These are phyloP conservation scores for Russula sp. DNA, from an alignment of 768 basidiomycete genomes.

Conservation along the genomic window DNA sequence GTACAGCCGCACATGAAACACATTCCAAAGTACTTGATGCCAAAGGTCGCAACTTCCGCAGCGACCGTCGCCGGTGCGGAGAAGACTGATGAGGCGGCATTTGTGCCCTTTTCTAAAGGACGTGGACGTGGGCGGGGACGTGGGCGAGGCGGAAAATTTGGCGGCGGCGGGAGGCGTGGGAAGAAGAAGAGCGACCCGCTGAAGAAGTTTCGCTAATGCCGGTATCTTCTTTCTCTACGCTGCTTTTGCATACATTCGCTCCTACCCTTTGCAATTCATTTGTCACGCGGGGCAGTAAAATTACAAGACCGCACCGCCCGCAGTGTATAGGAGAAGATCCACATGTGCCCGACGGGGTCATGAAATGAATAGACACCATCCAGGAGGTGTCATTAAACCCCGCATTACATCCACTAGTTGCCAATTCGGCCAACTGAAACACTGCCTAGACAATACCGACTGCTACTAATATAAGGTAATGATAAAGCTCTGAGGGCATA, in stretches of 20 bases:
- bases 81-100: constrained; percentile 36
- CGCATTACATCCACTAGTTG: not conserved
- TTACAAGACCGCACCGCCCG: not conserved
- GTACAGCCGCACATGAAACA: constrained; percentile 95
- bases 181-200: constrained; percentile 76
- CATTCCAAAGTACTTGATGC: constrained; percentile 88
- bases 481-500: too few relatives aligned
- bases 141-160: constrained; percentile 40
- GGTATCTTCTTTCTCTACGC: not conserved
- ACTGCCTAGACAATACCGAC: too few relatives aligned
- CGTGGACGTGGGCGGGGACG: constrained; percentile 51
- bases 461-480: too few relatives aligned
- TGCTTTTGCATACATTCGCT: not conserved
- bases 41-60: constrained; percentile 64
- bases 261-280: not conserved
- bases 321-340: not conserved
- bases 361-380: not conserved
- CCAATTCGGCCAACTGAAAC: not conserved
- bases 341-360: not conserved
- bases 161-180: constrained; percentile 39
- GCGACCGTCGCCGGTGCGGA: constrained; percentile 26
- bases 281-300: not conserved
- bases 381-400: not conserved
- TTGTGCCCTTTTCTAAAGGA: constrained; percentile 69
- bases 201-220: constrained; percentile 51